These are phyloP conservation scores for Blastomyces parvus DNA, from an alignment of 2,329 filamentous ascomycete genomes.

Conservation along the genomic window DNA sequence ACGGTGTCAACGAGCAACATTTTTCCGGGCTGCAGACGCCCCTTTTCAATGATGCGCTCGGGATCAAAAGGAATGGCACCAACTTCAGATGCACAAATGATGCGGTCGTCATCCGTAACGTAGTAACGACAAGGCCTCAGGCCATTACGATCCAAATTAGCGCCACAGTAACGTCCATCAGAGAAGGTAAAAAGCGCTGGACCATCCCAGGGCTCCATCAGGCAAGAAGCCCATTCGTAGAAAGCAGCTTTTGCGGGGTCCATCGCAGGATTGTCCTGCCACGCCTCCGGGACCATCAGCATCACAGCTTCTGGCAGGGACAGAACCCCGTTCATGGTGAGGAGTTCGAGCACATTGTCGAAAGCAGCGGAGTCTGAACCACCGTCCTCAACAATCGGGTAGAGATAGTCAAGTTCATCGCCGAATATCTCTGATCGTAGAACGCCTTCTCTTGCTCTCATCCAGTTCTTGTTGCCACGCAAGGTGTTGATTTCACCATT, in stretches of 20 bases:
- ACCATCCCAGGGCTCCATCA: slow-evolving; percentile 99
- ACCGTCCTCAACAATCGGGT: slow-evolving; percentile 92
- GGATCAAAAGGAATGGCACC: slow-evolving; percentile 88
- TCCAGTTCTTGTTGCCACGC: slow-evolving; percentile 99
- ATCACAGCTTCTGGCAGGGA: slow-evolving; percentile 94
- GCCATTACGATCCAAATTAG: slow-evolving; percentile 92
- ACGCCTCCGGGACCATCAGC: slow-evolving; percentile 97
- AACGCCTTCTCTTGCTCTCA: slow-evolving; percentile 90
- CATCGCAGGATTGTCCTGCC: slow-evolving; percentile 89
- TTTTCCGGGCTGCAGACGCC: slow-evolving; percentile 82
- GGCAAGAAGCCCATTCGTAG: slow-evolving; percentile 96
- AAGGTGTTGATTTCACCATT: slow-evolving; percentile 98
- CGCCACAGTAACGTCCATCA: slow-evolving; percentile 92
- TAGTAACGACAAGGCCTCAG: slow-evolving; percentile 94
- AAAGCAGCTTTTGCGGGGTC: slow-evolving; percentile 93
- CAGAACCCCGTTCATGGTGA: slow-evolving; percentile 91
- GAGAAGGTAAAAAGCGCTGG: slow-evolving; percentile 95
- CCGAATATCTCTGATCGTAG: slow-evolving; percentile 89
- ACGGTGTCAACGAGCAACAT: slow-evolving; percentile 94
- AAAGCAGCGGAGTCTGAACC: slow-evolving; percentile 96
- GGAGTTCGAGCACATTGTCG: slow-evolving; percentile 87
- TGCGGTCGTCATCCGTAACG: slow-evolving; percentile 90
- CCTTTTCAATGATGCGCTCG: slow-evolving; percentile 83
- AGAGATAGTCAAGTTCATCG: slow-evolving; percentile 80
- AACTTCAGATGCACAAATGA: slow-evolving; percentile 94